Evolutionary conservation across 108 stramenopile species (phyloP).

Genomic region (Cyclotella atomus): DNA sequence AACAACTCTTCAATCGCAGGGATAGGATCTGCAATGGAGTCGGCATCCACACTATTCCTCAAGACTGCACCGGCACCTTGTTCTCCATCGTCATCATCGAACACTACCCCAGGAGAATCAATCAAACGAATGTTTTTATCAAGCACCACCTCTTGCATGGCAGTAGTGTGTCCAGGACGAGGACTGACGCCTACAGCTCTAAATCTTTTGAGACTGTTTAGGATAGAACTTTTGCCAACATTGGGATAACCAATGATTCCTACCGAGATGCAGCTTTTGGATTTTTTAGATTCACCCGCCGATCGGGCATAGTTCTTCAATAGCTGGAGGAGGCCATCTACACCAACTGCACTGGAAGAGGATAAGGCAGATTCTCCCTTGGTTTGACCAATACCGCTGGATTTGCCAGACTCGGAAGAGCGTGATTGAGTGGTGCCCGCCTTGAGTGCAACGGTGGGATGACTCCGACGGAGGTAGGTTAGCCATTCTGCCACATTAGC

Average conservation of each 20-base stretch:
- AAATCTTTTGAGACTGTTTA: slow-evolving; percentile 93
- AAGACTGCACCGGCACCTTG: slow-evolving; percentile 73
- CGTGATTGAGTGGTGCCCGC: slow-evolving; percentile 62
- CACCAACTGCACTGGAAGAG: slow-evolving; percentile 83
- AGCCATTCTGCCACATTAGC: slow-evolving; percentile 94
- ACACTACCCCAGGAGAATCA: slow-evolving; percentile 99
- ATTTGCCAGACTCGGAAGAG: slow-evolving; percentile 52
- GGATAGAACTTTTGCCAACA: slow-evolving; percentile 94
- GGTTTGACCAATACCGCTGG: slow-evolving; percentile 63
- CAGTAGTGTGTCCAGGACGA: slow-evolving; percentile 95
- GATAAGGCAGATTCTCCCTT: slow-evolving; percentile 56
- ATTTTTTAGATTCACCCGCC: slow-evolving; percentile 63
- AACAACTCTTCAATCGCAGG: slow-evolving; percentile 89
- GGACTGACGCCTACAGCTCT: slow-evolving; percentile 95
- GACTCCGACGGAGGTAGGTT: slow-evolving; percentile 79
- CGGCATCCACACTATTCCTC: slow-evolving; percentile 95
- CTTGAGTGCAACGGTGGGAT: slow-evolving; percentile 96
- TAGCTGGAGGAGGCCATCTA: slow-evolving; percentile 93
- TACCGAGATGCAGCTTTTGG: slow-evolving; percentile 89
- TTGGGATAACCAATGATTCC: slow-evolving; percentile 93
- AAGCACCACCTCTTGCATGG: slow-evolving; percentile 96
- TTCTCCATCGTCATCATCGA: slow-evolving; percentile 85
- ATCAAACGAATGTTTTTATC: slow-evolving; percentile 95
- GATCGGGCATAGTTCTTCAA: slow-evolving; percentile 99
- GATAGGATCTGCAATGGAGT: slow-evolving; percentile 92